Conservation (phyloP, 73 alveolate genomes). For the Paramecium primaurelia region DNA sequence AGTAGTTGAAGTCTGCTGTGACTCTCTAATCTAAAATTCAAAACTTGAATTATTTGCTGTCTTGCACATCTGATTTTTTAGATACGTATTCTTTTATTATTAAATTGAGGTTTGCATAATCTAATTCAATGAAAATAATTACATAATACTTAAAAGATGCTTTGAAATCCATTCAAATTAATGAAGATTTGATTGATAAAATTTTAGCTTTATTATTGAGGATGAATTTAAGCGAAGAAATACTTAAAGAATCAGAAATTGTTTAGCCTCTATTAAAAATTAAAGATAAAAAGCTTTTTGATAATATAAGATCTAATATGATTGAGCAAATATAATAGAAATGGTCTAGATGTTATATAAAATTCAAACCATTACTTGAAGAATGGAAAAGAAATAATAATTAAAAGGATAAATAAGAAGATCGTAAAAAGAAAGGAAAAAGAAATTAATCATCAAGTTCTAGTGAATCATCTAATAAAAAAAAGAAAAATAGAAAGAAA, state of each 20-base stretch:
- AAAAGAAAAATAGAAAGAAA: background rate
- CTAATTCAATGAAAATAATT: background rate
- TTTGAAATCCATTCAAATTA: background rate
- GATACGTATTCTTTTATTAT: background rate
- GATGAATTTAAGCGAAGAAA: slow-evolving; percentile 7
- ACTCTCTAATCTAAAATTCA: background rate
- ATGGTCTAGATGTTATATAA: background rate
- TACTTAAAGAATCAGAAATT: background rate
- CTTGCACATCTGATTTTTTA: background rate
- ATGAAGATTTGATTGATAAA: background rate
- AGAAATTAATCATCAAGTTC: background rate
- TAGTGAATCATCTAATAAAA: background rate
- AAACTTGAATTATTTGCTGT: background rate
- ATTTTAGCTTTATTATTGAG: background rate
- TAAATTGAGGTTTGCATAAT: background rate
- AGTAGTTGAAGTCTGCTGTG: background rate
- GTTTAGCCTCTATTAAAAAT: background rate
- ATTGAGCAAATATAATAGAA: background rate
- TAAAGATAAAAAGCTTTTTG: background rate
- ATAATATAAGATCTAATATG: background rate
- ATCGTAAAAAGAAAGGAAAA: background rate
- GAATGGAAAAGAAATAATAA: background rate
- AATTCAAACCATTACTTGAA: background rate
- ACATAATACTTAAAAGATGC: slow-evolving; percentile 6
- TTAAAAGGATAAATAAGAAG: background rate